Percentiles rank a stretch among this genome's conserved stretches.
These are phyloP conservation scores for Chernovozyma sophiae-reginae DNA, from an alignment of 1,139 yeast genomes.

Conservation along the genomic window DNA sequence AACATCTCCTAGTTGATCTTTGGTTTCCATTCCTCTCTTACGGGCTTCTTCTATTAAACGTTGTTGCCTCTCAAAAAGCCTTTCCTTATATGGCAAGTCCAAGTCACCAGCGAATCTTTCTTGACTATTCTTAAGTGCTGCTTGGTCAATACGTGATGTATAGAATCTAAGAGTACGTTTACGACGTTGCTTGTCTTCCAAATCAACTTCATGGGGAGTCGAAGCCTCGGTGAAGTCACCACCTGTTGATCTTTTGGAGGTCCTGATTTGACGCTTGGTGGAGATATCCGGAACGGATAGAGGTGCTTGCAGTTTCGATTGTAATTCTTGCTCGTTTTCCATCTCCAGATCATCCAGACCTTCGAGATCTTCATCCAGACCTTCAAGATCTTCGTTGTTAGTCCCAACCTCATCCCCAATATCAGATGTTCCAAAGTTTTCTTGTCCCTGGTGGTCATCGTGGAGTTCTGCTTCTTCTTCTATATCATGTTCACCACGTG, in stretches of 20 bases:
- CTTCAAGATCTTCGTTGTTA: constrained; percentile 15
- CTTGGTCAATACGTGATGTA: constrained; percentile 93
- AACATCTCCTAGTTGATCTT: constrained; percentile 47
- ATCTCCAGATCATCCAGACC: not conserved
- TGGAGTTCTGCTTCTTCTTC: constrained; percentile 11
- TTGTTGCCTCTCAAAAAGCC: constrained; percentile 84
- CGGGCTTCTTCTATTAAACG: constrained; percentile 85
- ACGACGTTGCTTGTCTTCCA: constrained; percentile 79
- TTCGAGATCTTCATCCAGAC: not conserved
- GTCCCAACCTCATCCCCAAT: constrained; percentile 19
- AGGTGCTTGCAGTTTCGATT: constrained; percentile 3
- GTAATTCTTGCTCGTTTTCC: not conserved
- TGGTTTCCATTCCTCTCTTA: constrained; percentile 63
- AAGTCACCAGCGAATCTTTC: constrained; percentile 74
- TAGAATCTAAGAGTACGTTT: constrained; percentile 88
- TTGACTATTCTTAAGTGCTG: constrained; percentile 46
- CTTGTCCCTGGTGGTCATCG: constrained; percentile 16
- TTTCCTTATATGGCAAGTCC: constrained; percentile 90
- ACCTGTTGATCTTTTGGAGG: constrained; percentile 21
- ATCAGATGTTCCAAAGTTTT: constrained; percentile 11
- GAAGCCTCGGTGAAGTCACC: constrained; percentile 62
- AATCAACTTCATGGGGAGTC: constrained; percentile 68
- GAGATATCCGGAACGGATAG: constrained; percentile 3
- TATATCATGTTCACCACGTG: constrained; percentile 3
- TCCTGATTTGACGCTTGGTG: constrained; percentile 2